phyloP scores from a whole-genome alignment of 441 rosid genomes.

The Arabidopsis lyrata region DNA sequence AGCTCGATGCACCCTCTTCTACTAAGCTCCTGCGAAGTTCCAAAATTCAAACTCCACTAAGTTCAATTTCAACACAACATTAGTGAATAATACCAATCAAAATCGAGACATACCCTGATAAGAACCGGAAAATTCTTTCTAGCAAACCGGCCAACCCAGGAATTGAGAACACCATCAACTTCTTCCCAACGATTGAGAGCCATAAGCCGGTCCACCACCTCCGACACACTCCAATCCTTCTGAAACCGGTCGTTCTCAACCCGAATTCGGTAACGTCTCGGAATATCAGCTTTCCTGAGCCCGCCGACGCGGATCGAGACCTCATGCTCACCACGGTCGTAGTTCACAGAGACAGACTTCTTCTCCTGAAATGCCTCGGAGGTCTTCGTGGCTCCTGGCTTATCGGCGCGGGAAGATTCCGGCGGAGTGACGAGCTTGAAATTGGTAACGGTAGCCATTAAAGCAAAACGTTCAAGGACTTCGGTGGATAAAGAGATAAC shows the following conservation, averaged over 20 bases:
- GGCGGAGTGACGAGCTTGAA: conserved; percentile 37
- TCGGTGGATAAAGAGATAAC: conserved; percentile 16
- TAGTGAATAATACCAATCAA: background rate
- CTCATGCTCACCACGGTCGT: conserved; percentile 73
- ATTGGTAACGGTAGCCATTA: conserved; percentile 49
- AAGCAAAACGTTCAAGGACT: background rate
- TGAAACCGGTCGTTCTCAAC: conserved; percentile 78
- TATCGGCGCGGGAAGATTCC: conserved; percentile 43
- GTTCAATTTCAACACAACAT: background rate
- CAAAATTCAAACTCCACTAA: background rate
- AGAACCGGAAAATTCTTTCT: conserved; percentile 79
- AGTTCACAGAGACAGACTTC: conserved; percentile 70
- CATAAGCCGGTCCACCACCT: conserved; percentile 62
- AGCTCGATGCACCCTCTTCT: conserved; percentile 76
- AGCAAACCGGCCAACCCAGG: conserved; percentile 84
- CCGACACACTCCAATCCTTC: conserved; percentile 80
- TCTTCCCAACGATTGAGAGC: conserved; percentile 63
- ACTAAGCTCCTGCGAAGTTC: conserved; percentile 63
- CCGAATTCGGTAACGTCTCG: conserved; percentile 61
- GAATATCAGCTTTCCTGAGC: conserved; percentile 64
- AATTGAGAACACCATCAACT: conserved; percentile 67
- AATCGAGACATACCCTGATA: conserved; percentile 54
- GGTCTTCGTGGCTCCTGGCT: conserved; percentile 49
- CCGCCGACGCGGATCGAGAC: conserved; percentile 69
- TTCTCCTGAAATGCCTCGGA: conserved; percentile 57